Percentiles rank a stretch among this genome's conserved stretches.
phyloP scores from a whole-genome alignment of 139 green algal genomes.

The Closterium sp. region DNA sequence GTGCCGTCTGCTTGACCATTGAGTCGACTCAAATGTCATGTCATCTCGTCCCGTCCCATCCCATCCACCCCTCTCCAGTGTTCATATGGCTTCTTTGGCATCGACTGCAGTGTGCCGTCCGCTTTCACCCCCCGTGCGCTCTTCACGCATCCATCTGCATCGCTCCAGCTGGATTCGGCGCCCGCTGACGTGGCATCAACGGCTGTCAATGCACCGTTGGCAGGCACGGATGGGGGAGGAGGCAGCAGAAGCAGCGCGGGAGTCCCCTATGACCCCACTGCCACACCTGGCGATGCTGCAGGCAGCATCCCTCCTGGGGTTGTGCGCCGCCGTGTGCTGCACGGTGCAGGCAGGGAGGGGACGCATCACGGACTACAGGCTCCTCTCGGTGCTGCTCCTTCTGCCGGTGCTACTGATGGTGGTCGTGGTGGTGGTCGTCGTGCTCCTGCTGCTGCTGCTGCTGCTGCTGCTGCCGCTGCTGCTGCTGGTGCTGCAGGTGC shows the following conservation, averaged over 20 bases:
- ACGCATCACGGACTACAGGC: too few species aligned
- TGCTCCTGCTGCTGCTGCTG: neutral
- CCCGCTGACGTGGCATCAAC: too few species aligned
- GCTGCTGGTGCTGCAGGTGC: neutral
- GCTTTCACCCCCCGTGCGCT: neutral
- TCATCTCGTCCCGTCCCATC: too few species aligned
- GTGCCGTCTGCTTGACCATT: neutral
- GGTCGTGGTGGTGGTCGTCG: neutral
- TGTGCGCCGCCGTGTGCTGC: neutral
- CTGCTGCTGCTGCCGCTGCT: neutral
- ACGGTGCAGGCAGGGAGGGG: neutral
- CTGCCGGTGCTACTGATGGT: neutral
- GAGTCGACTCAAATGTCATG: too few species aligned
- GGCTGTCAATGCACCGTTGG: too few species aligned
- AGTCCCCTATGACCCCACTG: too few species aligned
- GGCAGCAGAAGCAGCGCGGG: too few species aligned
- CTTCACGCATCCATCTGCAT: neutral
- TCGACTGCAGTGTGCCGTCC: conserved; percentile 1
- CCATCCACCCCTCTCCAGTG: neutral
- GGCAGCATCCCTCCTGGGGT: too few species aligned
- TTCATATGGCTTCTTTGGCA: neutral
- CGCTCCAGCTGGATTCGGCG: too few species aligned
- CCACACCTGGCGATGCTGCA: too few species aligned
- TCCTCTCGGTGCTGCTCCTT: neutral
- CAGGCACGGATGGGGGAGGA: too few species aligned